These are phyloP conservation scores for Phialophora verrucosa DNA, from an alignment of 2,329 filamentous ascomycete genomes.

Conservation along the genomic window DNA sequence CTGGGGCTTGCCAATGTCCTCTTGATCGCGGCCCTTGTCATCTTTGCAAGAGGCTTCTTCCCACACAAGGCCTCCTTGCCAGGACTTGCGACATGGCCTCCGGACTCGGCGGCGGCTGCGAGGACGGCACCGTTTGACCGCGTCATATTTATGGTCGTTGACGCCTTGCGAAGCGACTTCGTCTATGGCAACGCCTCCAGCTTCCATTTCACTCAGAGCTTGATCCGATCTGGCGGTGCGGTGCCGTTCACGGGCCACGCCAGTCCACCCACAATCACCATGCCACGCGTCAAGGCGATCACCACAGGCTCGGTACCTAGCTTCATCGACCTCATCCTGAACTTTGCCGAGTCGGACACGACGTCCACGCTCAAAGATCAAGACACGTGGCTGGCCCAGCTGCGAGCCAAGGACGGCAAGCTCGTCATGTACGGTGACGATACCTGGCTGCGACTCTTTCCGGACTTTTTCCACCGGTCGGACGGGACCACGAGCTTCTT, in stretches of 20 bases:
- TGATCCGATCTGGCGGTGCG: constrained; percentile 82
- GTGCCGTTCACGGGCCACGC: constrained; percentile 95
- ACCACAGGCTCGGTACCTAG: constrained; percentile 98
- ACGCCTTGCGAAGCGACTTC: constrained; percentile 82
- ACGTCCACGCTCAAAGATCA: constrained; percentile 84
- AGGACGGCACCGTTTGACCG: constrained; percentile 72
- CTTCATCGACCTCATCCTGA: constrained; percentile 94
- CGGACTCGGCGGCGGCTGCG: constrained; percentile 43
- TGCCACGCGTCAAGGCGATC: constrained; percentile 96
- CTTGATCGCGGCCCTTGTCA: constrained; percentile 53
- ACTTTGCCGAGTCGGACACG: constrained; percentile 92
- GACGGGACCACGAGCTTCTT: constrained; percentile 99
- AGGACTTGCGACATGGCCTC: constrained; percentile 70
- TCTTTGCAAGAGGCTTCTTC: constrained; percentile 90
- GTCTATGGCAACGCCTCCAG: constrained; percentile 82
- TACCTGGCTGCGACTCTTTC: constrained; percentile 97
- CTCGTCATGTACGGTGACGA: constrained; percentile 97
- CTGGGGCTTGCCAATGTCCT: constrained; percentile 35
- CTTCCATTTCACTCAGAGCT: constrained; percentile 85
- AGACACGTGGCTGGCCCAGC: constrained; percentile 95
- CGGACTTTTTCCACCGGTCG: constrained; percentile 79
- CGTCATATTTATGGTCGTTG: constrained; percentile 95
- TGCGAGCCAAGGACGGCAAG: constrained; percentile 76
- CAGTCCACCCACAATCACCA: constrained; percentile 95
- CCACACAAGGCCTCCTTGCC: constrained; percentile 94